Evolutionary conservation across 2,329 filamentous ascomycete species (phyloP), one percentile per base, ranked within the genome.

Genomic region (Fusarium penzigii): DNA sequence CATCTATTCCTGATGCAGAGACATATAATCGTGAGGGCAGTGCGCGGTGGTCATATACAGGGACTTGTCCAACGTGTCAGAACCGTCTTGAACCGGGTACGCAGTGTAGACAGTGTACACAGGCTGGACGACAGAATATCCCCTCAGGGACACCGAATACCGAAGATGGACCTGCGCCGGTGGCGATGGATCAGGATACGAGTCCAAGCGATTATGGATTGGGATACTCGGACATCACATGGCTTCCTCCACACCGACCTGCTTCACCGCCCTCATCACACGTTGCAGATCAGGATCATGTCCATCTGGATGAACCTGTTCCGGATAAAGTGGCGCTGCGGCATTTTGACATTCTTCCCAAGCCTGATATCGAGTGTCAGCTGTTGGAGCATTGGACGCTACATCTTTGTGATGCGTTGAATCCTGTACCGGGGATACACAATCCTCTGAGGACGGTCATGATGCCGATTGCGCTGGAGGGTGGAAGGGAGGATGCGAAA

Each of bases 391-490:
- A 64, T 12, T 64, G 62, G 62, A 62, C 56, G 1, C 29, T 64
- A 2, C 46, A 56, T 13, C 62, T 64, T 3, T 64, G 62, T 14
- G 62, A 64, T 38, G 58, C 59, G 2, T 13, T 64, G 10, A 62
- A 58, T 1, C 62, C 62, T 3, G 58, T 63, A 0, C 62, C 62
- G 0, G 62, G 62, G 0, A 49, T 62, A 3, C 51, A 57, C 13
- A 64, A 65, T 1, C 59, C 62, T 0, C 42, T 64, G 39, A 44
- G 62, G 2, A 64, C 51, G 2, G 55, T 59, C 7, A 62, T 64
- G 60, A 60, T 62, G 44, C 62, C 62, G 1, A 65, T 64, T 1
- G 62, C 62, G 1, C 52, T 65, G 2, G 62, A 63, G 34, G 62
- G 62, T 5, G 56, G 57, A 7, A 54, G 62, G 1, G 57, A 58